Conservation (phyloP, 1,284 basidiomycete genomes). For the Leucocoprinus gongylophorus region DNA sequence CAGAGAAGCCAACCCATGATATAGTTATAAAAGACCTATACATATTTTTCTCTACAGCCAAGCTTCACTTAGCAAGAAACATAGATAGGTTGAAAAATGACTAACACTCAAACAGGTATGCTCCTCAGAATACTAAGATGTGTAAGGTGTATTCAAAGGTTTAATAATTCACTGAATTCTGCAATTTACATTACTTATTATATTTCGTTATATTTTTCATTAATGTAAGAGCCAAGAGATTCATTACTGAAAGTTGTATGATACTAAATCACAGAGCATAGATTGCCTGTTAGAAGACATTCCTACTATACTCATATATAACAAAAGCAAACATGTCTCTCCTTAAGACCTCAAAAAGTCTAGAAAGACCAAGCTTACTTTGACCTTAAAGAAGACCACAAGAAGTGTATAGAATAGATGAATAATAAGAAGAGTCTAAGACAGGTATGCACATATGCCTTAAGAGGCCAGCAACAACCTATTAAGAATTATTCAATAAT, state of each 20-base stretch:
- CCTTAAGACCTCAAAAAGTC: background rate
- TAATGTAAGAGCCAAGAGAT: slow-evolving; percentile 43
- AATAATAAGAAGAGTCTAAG: too few relatives aligned
- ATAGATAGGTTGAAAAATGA: slow-evolving; percentile 33
- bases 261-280: too few relatives aligned
- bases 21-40: too few relatives aligned
- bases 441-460: slow-evolving; percentile 25
- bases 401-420: background rate
- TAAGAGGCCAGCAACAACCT: slow-evolving; percentile 36
- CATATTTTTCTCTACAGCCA: slow-evolving; percentile 34
- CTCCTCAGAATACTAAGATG: slow-evolving; percentile 49
- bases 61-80: slow-evolving; percentile 17
- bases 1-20: slow-evolving; percentile 34
- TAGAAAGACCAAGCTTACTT: too few relatives aligned
- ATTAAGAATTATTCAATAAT: slow-evolving; percentile 38
- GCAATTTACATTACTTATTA: slow-evolving; percentile 58
- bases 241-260: slow-evolving; percentile 54
- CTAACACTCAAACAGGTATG: slow-evolving; percentile 54
- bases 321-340: too few relatives aligned
- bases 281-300: slow-evolving; percentile 26
- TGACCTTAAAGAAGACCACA: background rate
- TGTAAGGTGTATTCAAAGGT: slow-evolving; percentile 55
- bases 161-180: slow-evolving; percentile 59
- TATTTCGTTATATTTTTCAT: slow-evolving; percentile 59
- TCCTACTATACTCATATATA: too few relatives aligned